Percentiles rank a stretch among this genome's conserved stretches.
phyloP scores from a whole-genome alignment of 768 basidiomycete species.

The Suillus subluteus region DNA sequence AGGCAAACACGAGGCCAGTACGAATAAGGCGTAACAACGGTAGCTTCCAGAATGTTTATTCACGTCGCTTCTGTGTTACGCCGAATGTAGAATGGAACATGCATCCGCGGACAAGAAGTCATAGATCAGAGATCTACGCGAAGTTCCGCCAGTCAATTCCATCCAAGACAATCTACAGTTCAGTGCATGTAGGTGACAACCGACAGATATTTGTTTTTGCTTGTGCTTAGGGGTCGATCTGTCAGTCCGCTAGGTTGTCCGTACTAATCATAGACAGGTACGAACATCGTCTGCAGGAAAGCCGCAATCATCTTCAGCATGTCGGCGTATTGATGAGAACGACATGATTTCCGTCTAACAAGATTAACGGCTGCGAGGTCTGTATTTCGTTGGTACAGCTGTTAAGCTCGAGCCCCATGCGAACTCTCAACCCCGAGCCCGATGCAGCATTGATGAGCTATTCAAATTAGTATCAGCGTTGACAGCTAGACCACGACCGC shows the following conservation, averaged over 20 bases:
- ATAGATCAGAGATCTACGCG: background rate
- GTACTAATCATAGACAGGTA: too few species aligned
- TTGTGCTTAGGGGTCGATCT: background rate
- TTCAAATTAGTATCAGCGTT: too few species aligned
- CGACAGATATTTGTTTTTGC: too few species aligned
- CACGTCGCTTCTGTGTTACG: background rate
- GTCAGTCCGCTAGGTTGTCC: background rate
- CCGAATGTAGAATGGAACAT: background rate
- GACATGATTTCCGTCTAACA: background rate
- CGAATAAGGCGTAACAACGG: background rate
- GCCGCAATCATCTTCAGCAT: background rate
- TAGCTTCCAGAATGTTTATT: background rate
- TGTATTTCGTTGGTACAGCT: background rate
- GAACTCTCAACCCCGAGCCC: too few species aligned
- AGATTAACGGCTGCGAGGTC: background rate
- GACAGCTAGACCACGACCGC: too few species aligned
- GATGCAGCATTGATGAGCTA: too few species aligned
- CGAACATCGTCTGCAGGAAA: background rate
- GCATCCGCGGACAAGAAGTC: background rate
- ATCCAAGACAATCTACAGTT: too few species aligned
- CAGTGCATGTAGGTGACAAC: too few species aligned
- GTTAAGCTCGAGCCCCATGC: too few species aligned
- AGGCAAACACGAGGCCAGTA: background rate
- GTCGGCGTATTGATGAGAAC: background rate
- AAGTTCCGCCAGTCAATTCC: background rate